Conservation (phyloP, 2,329 filamentous ascomycete genomes). For the Fusarium piperis region DNA sequence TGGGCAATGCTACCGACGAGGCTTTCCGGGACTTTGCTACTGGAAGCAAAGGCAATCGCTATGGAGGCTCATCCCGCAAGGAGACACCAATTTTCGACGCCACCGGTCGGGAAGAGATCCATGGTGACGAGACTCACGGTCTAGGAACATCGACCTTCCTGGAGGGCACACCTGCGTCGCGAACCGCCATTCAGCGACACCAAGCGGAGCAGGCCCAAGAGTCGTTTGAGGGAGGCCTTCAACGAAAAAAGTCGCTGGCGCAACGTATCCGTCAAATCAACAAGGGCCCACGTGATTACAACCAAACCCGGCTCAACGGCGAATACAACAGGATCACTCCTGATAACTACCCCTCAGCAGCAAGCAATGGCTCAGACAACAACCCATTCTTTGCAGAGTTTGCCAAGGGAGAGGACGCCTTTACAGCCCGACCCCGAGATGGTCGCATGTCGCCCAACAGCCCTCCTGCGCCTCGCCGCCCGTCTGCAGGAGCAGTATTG, state of each 20-base stretch:
- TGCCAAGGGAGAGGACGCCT: constrained; percentile 63
- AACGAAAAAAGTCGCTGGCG: constrained; percentile 93
- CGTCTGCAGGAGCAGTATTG: constrained; percentile 55
- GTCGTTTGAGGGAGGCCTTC: constrained; percentile 68
- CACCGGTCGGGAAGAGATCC: constrained; percentile 71
- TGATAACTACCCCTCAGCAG: constrained; percentile 48
- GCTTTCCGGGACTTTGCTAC: constrained; percentile 82
- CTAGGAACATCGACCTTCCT: constrained; percentile 95
- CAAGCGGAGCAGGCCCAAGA: constrained; percentile 75
- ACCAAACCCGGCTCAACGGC: constrained; percentile 65
- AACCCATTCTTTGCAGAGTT: constrained; percentile 91
- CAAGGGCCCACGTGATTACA: constrained; percentile 70
- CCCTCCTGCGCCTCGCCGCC: constrained; percentile 58
- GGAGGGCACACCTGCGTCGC: constrained; percentile 89
- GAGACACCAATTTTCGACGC: constrained; percentile 73
- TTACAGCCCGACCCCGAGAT: constrained; percentile 55
- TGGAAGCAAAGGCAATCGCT: constrained; percentile 42
- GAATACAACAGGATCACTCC: constrained; percentile 55
- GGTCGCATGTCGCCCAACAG: constrained; percentile 62
- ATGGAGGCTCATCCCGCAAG: constrained; percentile 38
- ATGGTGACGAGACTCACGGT: constrained; percentile 85
- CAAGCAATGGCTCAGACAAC: constrained; percentile 48
- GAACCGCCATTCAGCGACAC: constrained; percentile 78
- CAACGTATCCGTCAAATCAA: constrained; percentile 90
- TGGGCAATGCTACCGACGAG: constrained; percentile 82